Percentiles rank a stretch among this genome's conserved stretches.
These are phyloP conservation scores for Garcia nutans DNA, from an alignment of 345 rosid species.

Conservation along the genomic window DNA sequence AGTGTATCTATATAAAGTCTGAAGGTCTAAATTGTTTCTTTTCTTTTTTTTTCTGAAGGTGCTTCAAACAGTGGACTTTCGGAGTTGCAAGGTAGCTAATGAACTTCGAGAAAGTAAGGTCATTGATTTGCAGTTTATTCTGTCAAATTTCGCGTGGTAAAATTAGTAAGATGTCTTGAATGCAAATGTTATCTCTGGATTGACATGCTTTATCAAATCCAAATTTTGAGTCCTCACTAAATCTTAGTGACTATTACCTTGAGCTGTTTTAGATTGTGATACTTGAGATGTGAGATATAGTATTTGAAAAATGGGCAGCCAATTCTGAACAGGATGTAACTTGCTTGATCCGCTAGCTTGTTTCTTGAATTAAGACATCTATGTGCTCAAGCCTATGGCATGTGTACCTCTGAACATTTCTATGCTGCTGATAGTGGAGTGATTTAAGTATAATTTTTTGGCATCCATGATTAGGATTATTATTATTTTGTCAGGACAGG, in stretches of 20 bases:
- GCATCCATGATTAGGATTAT: neutral
- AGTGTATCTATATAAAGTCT: neutral
- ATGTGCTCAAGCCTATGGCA: neutral
- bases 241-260: neutral
- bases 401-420: neutral
- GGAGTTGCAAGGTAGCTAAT: conserved; percentile 53
- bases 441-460: neutral
- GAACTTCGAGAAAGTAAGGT: conserved; percentile 75
- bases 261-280: neutral
- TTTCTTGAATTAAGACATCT: neutral
- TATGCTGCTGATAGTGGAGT: neutral
- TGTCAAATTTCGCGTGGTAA: neutral
- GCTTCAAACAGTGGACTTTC: conserved; percentile 64
- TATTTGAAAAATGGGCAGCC: neutral
- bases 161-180: neutral
- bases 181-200: neutral
- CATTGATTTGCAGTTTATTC: neutral
- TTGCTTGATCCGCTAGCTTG: neutral
- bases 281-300: neutral
- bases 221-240: neutral
- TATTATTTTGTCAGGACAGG: neutral
- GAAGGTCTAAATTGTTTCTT: conserved; percentile 7
- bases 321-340: neutral
- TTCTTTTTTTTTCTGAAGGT: conserved; percentile 39
- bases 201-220: neutral